Conservation (phyloP, 345 rosid genomes). For the Gossypium ekmanianum region DNA sequence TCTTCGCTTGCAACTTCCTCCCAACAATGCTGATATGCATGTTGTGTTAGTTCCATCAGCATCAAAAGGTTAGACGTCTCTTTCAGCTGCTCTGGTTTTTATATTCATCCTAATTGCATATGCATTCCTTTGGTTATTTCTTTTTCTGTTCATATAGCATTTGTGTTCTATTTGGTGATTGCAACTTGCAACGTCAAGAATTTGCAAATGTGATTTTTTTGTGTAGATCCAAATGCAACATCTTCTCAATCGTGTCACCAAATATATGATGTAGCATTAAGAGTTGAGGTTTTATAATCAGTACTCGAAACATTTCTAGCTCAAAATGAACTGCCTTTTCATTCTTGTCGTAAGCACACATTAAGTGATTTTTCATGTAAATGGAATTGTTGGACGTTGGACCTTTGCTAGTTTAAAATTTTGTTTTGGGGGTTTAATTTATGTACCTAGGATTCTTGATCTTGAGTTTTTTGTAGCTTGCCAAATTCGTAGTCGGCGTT, state of each 20-base stretch:
- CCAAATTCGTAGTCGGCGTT: neutral
- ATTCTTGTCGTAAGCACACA: neutral
- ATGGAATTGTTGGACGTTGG: neutral
- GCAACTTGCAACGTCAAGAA: slow-evolving; percentile 1
- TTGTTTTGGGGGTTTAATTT: neutral
- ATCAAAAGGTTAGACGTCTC: slow-evolving; percentile 37
- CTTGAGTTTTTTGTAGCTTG: neutral
- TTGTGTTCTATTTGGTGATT: neutral
- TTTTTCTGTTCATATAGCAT: neutral
- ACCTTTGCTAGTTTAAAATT: neutral
- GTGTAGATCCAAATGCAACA: neutral
- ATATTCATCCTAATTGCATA: neutral
- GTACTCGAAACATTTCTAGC: neutral
- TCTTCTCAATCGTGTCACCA: no score
- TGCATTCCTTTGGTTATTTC: neutral
- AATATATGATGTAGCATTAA: neutral
- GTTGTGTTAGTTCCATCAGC: slow-evolving; percentile 58
- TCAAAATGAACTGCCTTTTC: neutral
- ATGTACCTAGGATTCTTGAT: neutral
- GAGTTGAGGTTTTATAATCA: neutral
- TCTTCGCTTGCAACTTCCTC: slow-evolving; percentile 90
- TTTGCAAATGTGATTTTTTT: neutral
- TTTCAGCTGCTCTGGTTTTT: neutral
- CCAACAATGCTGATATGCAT: slow-evolving; percentile 72
- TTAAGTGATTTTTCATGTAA: neutral